Percentiles rank a stretch among this genome's conserved stretches.
Evolutionary conservation across 129 eudicot species (phyloP).

Genomic region (Flaveria bidentis): DNA sequence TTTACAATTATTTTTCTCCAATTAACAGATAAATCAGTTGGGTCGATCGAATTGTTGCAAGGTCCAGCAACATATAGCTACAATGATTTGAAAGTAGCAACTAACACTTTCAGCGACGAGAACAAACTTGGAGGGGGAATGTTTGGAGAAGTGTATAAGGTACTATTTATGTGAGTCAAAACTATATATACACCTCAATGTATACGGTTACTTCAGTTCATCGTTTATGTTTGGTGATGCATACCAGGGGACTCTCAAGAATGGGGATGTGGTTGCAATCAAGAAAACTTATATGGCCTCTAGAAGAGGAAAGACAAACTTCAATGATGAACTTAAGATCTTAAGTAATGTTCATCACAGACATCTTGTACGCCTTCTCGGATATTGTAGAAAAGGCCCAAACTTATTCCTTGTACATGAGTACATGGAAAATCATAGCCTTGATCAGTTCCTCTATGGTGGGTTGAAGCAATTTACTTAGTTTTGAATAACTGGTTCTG

Average conservation of each 20-base stretch:
- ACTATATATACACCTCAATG: no score
- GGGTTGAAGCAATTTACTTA: background rate
- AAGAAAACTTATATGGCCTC: conserved; percentile 45
- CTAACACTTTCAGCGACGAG: conserved; percentile 58
- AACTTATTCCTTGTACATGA: conserved; percentile 69
- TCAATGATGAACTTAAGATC: conserved; percentile 56
- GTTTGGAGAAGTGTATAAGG: conserved; percentile 79
- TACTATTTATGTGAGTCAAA: background rate
- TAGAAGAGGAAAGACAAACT: conserved; percentile 49
- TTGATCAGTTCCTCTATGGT: conserved; percentile 65
- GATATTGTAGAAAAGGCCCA: conserved; percentile 56
- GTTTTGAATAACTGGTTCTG: background rate
- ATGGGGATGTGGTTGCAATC: conserved; percentile 61
- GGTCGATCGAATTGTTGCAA: conserved; percentile 59
- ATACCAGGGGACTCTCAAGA: conserved; percentile 55
- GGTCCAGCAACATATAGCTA: conserved; percentile 59
- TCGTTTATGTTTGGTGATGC: background rate
- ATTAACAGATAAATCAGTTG: conserved; percentile 47
- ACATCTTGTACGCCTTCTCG: conserved; percentile 65
- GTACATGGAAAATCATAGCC: conserved; percentile 75
- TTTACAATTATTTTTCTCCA: background rate
- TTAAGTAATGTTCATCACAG: conserved; percentile 75
- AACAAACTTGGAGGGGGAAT: conserved; percentile 73
- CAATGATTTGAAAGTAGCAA: conserved; percentile 58
- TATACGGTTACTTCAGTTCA: background rate